These are phyloP conservation scores for Trapa incisa DNA, from an alignment of 345 rosid genomes.

Conservation along the genomic window DNA sequence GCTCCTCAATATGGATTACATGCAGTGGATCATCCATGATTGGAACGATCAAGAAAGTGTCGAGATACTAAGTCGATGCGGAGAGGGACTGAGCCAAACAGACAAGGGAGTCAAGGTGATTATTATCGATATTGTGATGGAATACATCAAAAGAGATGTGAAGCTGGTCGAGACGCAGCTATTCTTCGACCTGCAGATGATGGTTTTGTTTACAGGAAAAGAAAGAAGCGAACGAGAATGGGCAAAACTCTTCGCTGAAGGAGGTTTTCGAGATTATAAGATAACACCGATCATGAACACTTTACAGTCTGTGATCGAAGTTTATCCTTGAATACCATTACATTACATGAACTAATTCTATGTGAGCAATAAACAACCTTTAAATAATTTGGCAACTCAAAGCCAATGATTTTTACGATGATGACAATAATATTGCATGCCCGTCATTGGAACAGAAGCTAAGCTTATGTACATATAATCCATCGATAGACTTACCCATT, in stretches of 20 bases:
- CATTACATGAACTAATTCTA: no score
- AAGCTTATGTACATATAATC: no score
- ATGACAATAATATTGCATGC: no score
- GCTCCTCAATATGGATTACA: no score
- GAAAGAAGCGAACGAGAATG: conserved; percentile 35
- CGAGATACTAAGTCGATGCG: conserved; percentile 29
- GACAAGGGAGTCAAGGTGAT: conserved; percentile 17
- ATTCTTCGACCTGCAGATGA: conserved; percentile 26
- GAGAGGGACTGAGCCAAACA: conserved; percentile 17
- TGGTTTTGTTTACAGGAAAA: conserved; percentile 13
- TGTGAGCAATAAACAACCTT: no score
- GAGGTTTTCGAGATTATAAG: conserved; percentile 29
- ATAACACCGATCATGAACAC: conserved; percentile 20
- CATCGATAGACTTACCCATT: no score
- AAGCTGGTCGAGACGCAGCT: conserved; percentile 24
- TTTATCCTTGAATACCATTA: conserved; percentile 22
- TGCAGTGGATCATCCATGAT: conserved; percentile 30
- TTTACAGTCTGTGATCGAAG: conserved; percentile 40
- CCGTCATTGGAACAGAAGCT: no score
- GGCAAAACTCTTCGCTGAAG: conserved; percentile 21
- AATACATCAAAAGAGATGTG: neutral
- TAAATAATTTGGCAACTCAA: no score
- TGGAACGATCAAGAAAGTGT: conserved; percentile 33
- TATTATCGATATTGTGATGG: conserved; percentile 14
- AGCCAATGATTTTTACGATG: no score